Evolutionary conservation across 2,329 filamentous ascomycete species (phyloP).

Genomic region (Thielaviopsis ethacetica): DNA sequence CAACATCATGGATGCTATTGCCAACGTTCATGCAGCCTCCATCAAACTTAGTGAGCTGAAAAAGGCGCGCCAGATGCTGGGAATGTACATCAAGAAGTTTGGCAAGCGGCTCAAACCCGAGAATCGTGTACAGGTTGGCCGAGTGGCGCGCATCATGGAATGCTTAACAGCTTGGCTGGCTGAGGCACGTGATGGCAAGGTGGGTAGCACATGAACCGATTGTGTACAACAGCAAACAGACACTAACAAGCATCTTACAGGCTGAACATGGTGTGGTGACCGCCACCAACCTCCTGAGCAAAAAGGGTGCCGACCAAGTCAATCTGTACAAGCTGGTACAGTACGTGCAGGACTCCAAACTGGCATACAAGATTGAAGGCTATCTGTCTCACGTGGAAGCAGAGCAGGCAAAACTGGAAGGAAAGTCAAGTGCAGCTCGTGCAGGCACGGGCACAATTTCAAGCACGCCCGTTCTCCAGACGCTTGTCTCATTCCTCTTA

Average conservation of each 20-base stretch:
- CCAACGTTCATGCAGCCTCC: conserved; percentile 68
- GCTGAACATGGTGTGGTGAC: conserved; percentile 50
- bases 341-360: conserved; percentile 81
- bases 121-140: conserved; percentile 80
- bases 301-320: conserved; percentile 86
- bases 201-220: conserved; percentile 16
- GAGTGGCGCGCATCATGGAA: conserved; percentile 69
- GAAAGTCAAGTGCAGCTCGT: conserved; percentile 5
- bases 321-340: conserved; percentile 77
- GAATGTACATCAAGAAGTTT: conserved; percentile 72
- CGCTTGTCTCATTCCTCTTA: conserved; percentile 47
- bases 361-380: conserved; percentile 87
- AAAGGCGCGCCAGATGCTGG: conserved; percentile 57
- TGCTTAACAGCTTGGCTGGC: conserved; percentile 58
- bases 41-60: conserved; percentile 59
- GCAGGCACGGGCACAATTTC: conserved; percentile 7
- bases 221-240: not conserved
- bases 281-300: conserved; percentile 54
- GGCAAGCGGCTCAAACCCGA: conserved; percentile 77
- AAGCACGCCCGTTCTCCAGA: conserved; percentile 36
- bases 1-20: conserved; percentile 90
- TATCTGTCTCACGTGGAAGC: conserved; percentile 53
- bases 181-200: conserved; percentile 31
- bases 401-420: conserved; percentile 21
- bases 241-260: conserved; percentile 17